Evolutionary conservation across 495 filamentous ascomycete genomes (phyloP).

Genomic region (Aspergillus ellipticus): DNA sequence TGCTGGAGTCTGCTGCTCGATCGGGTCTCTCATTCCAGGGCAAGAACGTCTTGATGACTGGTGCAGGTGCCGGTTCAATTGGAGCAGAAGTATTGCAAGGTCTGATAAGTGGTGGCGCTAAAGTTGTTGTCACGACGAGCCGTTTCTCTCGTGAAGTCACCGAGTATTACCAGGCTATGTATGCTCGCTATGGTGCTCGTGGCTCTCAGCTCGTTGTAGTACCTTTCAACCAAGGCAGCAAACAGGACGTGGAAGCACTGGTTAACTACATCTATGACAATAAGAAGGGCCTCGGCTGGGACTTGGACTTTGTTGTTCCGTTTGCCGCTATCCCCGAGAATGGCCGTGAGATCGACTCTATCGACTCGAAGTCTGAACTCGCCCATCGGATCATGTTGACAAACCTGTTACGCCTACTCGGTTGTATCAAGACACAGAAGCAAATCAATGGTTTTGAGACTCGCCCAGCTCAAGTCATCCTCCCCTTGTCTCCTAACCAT

Average conservation of each 20-base stretch:
- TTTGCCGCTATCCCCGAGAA: constrained; percentile 98
- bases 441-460: constrained; percentile 83
- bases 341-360: constrained; percentile 93
- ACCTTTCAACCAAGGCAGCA: constrained; percentile 97
- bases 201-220: constrained; percentile 97
- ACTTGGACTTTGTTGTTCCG: constrained; percentile 92
- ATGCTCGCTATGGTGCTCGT: constrained; percentile 84
- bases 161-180: constrained; percentile 99
- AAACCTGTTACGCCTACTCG: constrained; percentile 87
- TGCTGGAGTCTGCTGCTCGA: constrained; percentile 81
- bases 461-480: constrained; percentile 90
- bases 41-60: constrained; percentile 97
- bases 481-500: constrained; percentile 96
- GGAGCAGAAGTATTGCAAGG: constrained; percentile 98
- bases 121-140: constrained; percentile 93
- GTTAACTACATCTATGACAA: constrained; percentile 93
- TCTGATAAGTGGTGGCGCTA: constrained; percentile 91
- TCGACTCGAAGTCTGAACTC: constrained; percentile 97
- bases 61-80: constrained; percentile 95
- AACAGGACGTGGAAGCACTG: constrained; percentile 92
- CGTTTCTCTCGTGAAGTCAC: constrained; percentile 96
- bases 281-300: constrained; percentile 98
- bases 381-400: constrained; percentile 99
- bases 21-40: constrained; percentile 85
- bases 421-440: constrained; percentile 88